Evolutionary conservation across 306 rosid genomes (phyloP), one percentile per base, ranked within the genome.

Genomic region (Trichosanthes cucumerina): DNA sequence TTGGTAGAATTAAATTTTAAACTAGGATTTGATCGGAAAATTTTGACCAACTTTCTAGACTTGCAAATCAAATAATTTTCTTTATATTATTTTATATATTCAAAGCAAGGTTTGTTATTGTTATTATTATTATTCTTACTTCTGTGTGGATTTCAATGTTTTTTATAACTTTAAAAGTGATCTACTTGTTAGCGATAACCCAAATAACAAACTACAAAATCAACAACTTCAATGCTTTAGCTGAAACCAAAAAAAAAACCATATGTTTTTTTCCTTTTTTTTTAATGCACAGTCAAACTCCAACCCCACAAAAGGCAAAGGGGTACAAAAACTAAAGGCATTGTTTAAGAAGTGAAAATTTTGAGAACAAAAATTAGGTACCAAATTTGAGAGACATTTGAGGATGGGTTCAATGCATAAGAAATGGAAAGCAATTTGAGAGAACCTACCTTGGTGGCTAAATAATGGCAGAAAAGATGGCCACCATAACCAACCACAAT

Each of bases 381-480:
- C 0, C 16, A 38, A 65, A 65, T 0, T 65, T 19, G 49, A 36
- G 47, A 65, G 73, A 38, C 31, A 36, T 4, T 18, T 65, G 24
- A 21, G 74, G 53, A 68, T 4, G 53, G 52, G 53, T 41, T 41
- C 53, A 68, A 68, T 68, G 75, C 52, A 68, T 68, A 41, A 41
- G 33, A 68, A 68, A 21, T 41, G 34, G 53, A 68, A 68, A 68
- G 9, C 9, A 66, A 66, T 36, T 66, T n/a, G 50, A 66, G 28
- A 66, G 18, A 68, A 39, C 19, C 75, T 39, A 68, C 15, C 75
- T 21, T 68, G 75, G 52, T 41, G 75, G 75, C 75, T 68, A 39
- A 68, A 68, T 21, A 68, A 68, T 68, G 52, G 10, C 19, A 39
- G 9, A 39, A n/a, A 68, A n/a, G 34, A 41, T 68, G 6, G 33